These are phyloP conservation scores for Agapanthus africanus DNA, from an alignment of 106 monocot species.

Conservation along the genomic window DNA sequence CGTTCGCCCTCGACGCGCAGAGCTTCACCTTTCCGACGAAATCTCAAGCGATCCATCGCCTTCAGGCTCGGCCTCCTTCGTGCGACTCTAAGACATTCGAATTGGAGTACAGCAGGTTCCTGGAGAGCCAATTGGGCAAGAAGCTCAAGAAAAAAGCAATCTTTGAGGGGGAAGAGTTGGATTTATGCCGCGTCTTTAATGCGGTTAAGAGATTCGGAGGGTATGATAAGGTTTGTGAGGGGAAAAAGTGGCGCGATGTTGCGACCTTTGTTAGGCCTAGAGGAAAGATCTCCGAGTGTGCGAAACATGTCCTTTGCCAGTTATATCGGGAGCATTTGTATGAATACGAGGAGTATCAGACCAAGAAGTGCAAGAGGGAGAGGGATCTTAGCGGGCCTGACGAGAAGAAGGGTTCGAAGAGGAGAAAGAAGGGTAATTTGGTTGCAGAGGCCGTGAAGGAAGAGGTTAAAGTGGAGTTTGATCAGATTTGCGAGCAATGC, in stretches of 20 bases:
- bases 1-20: slow-evolving; percentile 33
- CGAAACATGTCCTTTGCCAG: slow-evolving; percentile 70
- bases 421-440: slow-evolving; percentile 12
- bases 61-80: slow-evolving; percentile 58
- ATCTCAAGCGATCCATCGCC: slow-evolving; percentile 57
- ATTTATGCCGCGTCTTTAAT: slow-evolving; percentile 61
- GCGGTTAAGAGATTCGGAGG: slow-evolving; percentile 64
- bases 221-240: slow-evolving; percentile 42
- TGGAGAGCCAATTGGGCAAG: slow-evolving; percentile 23
- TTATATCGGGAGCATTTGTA: slow-evolving; percentile 56
- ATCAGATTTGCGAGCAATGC: slow-evolving; percentile 87
- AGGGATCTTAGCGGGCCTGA: not conserved
- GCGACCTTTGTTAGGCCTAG: slow-evolving; percentile 23
- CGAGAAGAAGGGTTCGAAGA: slow-evolving; percentile 10
- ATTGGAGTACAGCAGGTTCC: slow-evolving; percentile 54
- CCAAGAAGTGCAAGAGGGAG: slow-evolving; percentile 21
- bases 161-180: slow-evolving; percentile 47
- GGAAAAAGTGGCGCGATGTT: slow-evolving; percentile 66
- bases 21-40: slow-evolving; percentile 64
- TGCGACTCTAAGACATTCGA: slow-evolving; percentile 61
- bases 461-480: slow-evolving; percentile 18
- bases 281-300: slow-evolving; percentile 45
- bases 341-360: slow-evolving; percentile 63
- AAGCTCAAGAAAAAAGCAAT: slow-evolving; percentile 22
- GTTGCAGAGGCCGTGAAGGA: slow-evolving; percentile 8